Conservation (phyloP, 225 moss, liverwort and hornwort species). For the Marchantia paleacea region DNA sequence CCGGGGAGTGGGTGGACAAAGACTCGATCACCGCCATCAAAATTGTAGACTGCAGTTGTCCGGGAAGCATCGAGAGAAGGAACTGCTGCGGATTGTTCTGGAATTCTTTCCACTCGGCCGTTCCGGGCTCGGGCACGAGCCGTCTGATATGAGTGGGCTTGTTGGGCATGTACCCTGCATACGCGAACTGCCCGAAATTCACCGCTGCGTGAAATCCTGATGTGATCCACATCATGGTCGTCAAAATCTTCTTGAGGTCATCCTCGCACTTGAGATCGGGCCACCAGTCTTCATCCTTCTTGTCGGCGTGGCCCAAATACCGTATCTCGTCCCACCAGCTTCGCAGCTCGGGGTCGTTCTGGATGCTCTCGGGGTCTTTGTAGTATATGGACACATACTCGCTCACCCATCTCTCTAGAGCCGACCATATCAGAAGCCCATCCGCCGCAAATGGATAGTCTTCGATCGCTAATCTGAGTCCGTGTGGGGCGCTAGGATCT, state of each 20-base stretch:
- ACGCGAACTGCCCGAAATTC: constrained; percentile 67
- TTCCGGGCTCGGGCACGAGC: constrained; percentile 50
- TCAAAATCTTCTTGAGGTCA: constrained; percentile 52
- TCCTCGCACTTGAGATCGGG: constrained; percentile 47
- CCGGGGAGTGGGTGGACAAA: constrained; percentile 77
- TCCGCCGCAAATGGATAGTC: constrained; percentile 86
- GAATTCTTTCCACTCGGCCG: constrained; percentile 47
- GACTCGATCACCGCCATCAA: constrained; percentile 78
- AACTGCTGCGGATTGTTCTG: constrained; percentile 48
- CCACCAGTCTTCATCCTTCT: constrained; percentile 81
- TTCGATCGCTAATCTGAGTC: constrained; percentile 59
- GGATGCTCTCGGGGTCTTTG: constrained; percentile 31
- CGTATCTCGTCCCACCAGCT: constrained; percentile 84
- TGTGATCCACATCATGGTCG: constrained; percentile 68
- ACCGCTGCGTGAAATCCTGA: constrained; percentile 83
- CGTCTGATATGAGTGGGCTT: constrained; percentile 61
- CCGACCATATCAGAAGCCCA: constrained; percentile 64
- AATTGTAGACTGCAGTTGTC: constrained; percentile 59
- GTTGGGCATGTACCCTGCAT: constrained; percentile 81
- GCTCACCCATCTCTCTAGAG: constrained; percentile 61
- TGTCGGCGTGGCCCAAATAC: constrained; percentile 63
- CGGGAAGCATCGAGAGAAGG: constrained; percentile 54
- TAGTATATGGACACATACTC: constrained; percentile 78
- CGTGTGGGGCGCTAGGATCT: constrained; percentile 51
- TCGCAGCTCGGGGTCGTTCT: constrained; percentile 64